Conservation (phyloP, 129 eudicot species). For the Scalesia atractyloides region DNA sequence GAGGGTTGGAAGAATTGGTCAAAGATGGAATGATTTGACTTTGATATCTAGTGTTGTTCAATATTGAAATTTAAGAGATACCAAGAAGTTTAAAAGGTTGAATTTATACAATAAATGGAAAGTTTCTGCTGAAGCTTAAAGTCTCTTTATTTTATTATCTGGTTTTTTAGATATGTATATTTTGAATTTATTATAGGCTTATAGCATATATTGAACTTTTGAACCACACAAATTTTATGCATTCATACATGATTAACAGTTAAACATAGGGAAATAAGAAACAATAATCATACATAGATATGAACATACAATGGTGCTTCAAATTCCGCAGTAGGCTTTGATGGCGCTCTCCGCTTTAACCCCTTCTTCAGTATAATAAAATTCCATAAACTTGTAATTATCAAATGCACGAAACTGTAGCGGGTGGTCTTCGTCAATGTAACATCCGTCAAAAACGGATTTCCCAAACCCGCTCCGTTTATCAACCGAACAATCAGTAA, state of each 20-base stretch:
- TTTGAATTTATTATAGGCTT: not conserved
- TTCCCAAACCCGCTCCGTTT: too few relatives aligned
- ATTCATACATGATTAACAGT: not conserved
- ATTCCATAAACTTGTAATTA: conserved; percentile 43
- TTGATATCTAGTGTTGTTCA: conserved; percentile 15
- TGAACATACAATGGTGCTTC: not conserved
- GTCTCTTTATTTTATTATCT: conserved; percentile 1
- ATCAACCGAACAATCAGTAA: too few relatives aligned
- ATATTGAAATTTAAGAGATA: conserved; percentile 16
- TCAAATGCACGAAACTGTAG: conserved; percentile 44
- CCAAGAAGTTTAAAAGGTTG: conserved; percentile 17
- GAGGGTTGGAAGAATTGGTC: conserved; percentile 77
- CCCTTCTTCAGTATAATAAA: conserved; percentile 40
- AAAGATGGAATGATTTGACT: conserved; percentile 63
- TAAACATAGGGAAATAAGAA: not conserved
- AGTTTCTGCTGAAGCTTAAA: not conserved
- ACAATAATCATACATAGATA: not conserved
- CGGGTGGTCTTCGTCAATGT: conserved; percentile 44
- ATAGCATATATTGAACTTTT: not conserved
- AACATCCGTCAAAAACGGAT: too few relatives aligned
- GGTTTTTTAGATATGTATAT: not conserved
- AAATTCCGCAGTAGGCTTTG: conserved; percentile 44
- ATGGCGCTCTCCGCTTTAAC: conserved; percentile 29
- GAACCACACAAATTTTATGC: conserved; percentile 6
- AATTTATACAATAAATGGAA: conserved; percentile 24